These are phyloP conservation scores for Cordyceps militaris DNA, from an alignment of 2,329 filamentous ascomycete genomes.

Conservation along the genomic window DNA sequence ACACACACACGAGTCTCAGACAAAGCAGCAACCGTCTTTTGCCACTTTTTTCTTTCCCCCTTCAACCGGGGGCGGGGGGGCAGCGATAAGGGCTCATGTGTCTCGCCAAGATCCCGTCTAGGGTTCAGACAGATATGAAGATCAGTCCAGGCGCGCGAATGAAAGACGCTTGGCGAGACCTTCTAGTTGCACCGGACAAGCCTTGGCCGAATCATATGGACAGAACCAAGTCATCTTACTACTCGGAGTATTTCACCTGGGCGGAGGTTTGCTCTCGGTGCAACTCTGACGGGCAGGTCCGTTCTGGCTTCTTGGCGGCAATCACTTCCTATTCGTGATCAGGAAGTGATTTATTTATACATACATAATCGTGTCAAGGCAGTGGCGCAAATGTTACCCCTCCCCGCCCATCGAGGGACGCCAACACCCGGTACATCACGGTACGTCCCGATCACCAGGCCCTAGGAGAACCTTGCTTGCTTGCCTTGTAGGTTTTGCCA, in stretches of 20 bases:
- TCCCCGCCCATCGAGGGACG: background rate
- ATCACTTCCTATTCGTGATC: background rate
- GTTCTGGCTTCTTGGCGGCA: no score
- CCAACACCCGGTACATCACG: slow-evolving; percentile 3
- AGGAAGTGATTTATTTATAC: background rate
- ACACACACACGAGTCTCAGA: background rate
- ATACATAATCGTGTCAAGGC: background rate
- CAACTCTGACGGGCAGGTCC: no score
- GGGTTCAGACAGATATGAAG: slow-evolving; percentile 2
- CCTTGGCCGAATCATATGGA: background rate
- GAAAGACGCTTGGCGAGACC: slow-evolving; percentile 3
- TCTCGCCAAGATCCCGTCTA: slow-evolving; percentile 3
- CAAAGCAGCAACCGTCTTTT: background rate
- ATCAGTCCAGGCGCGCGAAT: background rate
- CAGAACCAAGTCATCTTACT: background rate
- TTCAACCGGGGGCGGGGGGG: no score
- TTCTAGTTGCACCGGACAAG: background rate
- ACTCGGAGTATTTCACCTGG: background rate
- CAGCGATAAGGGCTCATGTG: background rate
- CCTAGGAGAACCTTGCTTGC: background rate
- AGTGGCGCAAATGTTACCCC: background rate
- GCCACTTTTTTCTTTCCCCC: background rate
- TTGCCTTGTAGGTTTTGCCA: slow-evolving; percentile 5
- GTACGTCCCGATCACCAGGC: slow-evolving; percentile 12
- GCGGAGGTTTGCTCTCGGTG: background rate